Percentiles rank a stretch among this genome's conserved stretches.
phyloP scores from a whole-genome alignment of 2,329 filamentous ascomycete species.

The Neurospora sp. region DNA sequence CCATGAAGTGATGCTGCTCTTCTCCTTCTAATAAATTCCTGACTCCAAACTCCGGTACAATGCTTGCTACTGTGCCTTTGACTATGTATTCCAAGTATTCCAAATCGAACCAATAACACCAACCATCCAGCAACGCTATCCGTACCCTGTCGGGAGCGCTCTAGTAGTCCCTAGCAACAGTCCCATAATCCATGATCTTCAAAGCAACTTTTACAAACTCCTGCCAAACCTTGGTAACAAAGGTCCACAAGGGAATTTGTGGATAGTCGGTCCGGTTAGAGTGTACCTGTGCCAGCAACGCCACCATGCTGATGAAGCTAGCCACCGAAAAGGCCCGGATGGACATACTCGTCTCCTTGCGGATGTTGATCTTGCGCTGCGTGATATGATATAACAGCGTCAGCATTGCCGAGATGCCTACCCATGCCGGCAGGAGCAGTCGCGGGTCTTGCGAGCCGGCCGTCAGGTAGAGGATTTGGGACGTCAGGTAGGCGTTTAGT shows the following conservation, averaged over 20 bases:
- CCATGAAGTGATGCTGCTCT: neutral
- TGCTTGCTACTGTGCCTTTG: neutral
- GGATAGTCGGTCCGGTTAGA: conserved; percentile 50
- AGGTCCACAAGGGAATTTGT: conserved; percentile 44
- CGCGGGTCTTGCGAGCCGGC: conserved; percentile 62
- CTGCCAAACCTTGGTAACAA: conserved; percentile 32
- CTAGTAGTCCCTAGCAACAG: conserved; percentile 18
- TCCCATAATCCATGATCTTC: conserved; percentile 21
- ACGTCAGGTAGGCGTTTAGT: conserved; percentile 65
- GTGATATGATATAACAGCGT: conserved; percentile 68
- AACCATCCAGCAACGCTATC: neutral
- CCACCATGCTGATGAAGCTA: conserved; percentile 66
- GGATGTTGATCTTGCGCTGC: conserved; percentile 69
- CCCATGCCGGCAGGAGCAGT: conserved; percentile 66
- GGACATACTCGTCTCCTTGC: conserved; percentile 69
- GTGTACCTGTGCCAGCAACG: conserved; percentile 57
- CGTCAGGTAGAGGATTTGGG: conserved; percentile 58
- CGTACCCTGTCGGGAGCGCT: neutral
- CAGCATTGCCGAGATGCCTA: conserved; percentile 65
- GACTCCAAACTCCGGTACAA: neutral
- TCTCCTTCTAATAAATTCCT: neutral
- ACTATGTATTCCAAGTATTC: neutral
- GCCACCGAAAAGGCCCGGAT: conserved; percentile 67
- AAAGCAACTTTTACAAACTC: conserved; percentile 17
- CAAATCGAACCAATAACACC: neutral